Evolutionary conservation across 805 yeast genomes (phyloP).

Genomic region (Metschnikowia anglica): DNA sequence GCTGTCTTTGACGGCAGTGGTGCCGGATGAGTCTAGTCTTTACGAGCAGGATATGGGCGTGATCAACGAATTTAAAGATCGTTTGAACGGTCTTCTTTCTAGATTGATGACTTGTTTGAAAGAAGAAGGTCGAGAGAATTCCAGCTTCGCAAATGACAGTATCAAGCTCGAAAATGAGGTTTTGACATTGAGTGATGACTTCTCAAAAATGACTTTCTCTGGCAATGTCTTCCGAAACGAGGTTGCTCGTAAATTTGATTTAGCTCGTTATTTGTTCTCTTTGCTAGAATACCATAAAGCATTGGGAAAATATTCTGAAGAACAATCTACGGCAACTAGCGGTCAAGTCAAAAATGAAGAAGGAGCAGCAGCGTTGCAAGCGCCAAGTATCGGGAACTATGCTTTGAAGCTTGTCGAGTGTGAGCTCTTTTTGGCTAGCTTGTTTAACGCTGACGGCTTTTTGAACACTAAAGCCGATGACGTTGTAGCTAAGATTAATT

Average conservation of each 20-base stretch:
- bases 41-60: too few species aligned
- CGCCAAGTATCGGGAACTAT: background rate
- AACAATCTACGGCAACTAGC: background rate
- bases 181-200: background rate
- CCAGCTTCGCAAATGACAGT: too few species aligned
- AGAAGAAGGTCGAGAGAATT: too few species aligned
- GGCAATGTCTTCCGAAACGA: conserved; percentile 4
- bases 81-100: too few species aligned
- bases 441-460: background rate
- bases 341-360: background rate
- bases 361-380: background rate
- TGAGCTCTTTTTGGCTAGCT: background rate
- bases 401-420: background rate
- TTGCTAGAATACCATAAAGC: conserved; percentile 1
- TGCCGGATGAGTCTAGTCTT: too few species aligned
- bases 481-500: background rate
- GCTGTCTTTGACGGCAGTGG: too few species aligned
- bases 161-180: too few species aligned
- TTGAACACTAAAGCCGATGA: background rate
- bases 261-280: background rate
- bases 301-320: too few species aligned
- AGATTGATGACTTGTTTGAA: too few species aligned
- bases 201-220: background rate
- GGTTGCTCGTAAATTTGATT: background rate
- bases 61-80: too few species aligned